Percentiles rank a stretch among this genome's conserved stretches.
These are phyloP conservation scores for Clonostachys rhizophaga DNA, from an alignment of 2,329 filamentous ascomycete genomes.

Conservation along the genomic window DNA sequence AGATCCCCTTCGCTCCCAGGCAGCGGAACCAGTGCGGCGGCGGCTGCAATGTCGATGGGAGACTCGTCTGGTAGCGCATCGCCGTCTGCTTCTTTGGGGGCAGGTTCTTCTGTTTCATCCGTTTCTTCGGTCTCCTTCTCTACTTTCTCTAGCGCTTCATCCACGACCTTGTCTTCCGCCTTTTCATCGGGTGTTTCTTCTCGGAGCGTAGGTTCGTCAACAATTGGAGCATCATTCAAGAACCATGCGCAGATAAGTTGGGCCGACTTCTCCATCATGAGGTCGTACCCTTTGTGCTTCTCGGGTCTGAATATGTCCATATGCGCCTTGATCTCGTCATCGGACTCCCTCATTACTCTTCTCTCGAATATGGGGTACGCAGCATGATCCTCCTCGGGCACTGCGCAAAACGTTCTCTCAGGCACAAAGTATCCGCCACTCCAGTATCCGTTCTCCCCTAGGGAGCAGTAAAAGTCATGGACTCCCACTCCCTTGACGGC, in stretches of 20 bases:
- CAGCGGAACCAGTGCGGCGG: constrained; percentile 42
- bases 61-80: constrained; percentile 28
- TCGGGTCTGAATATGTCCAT: constrained; percentile 59
- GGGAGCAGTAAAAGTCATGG: constrained; percentile 69
- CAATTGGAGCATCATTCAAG: constrained; percentile 33
- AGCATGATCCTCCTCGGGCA: constrained; percentile 45
- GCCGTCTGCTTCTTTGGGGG: constrained; percentile 2
- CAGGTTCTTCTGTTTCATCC: constrained; percentile 5
- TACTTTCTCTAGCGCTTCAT: constrained; percentile 12
- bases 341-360: constrained; percentile 56
- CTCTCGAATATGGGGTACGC: constrained; percentile 40
- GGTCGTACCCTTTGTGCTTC: constrained; percentile 59
- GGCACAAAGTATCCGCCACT: constrained; percentile 54
- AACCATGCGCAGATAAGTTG: constrained; percentile 56
- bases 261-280: constrained; percentile 55
- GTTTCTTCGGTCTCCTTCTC: constrained; percentile 8
- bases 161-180: constrained; percentile 12
- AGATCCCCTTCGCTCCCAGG: constrained; percentile 32
- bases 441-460: constrained; percentile 68
- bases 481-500: constrained; percentile 62
- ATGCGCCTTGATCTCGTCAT: constrained; percentile 71
- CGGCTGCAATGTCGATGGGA: constrained; percentile 47
- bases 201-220: constrained; percentile 41
- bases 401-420: constrained; percentile 75
- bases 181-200: constrained; percentile 21